Evolutionary conservation across 352 stramenopile species (phyloP).

Genomic region (Pilasporangium apinafurcum): DNA sequence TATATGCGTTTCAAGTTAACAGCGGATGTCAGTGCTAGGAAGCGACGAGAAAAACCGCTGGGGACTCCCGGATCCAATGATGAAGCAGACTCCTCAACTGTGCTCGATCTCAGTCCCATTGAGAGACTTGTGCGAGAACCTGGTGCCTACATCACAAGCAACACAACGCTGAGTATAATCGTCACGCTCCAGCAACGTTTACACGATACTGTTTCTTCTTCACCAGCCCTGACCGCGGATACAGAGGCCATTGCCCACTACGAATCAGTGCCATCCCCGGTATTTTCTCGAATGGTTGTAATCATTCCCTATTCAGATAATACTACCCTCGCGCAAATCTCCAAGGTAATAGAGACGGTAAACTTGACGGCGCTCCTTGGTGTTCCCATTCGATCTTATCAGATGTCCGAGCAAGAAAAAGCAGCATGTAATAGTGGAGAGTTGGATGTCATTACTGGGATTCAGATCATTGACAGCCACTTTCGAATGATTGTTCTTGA

Average conservation of each 20-base stretch:
- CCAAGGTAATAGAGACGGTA: conserved; percentile 46
- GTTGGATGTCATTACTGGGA: conserved; percentile 84
- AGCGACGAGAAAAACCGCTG: conserved; percentile 45
- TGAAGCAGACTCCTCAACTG: conserved; percentile 5
- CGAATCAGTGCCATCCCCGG: not conserved
- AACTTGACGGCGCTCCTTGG: conserved; percentile 50
- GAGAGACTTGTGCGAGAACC: conserved; percentile 52
- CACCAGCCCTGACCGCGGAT: not conserved
- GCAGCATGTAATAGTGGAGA: conserved; percentile 35
- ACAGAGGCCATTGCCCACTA: not conserved
- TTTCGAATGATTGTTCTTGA: conserved; percentile 86
- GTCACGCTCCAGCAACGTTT: conserved; percentile 36
- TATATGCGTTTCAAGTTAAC: conserved; percentile 42
- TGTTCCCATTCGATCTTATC: conserved; percentile 70
- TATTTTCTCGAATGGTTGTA: conserved; percentile 75
- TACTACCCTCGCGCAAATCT: conserved; percentile 35
- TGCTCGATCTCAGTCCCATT: conserved; percentile 19
- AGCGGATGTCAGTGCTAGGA: conserved; percentile 39
- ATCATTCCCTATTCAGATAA: conserved; percentile 82
- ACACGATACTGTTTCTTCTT: not conserved
- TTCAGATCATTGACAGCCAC: conserved; percentile 82
- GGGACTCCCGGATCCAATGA: conserved; percentile 11
- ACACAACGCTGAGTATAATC: conserved; percentile 31
- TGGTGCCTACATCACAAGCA: conserved; percentile 38
- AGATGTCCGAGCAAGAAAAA: conserved; percentile 59